A percentile compares a stretch with the other conserved stretches of the same genome.
Evolutionary conservation across 176 grass and related monocot species (phyloP).

Genomic region (Miscanthus lutarioriparius): DNA sequence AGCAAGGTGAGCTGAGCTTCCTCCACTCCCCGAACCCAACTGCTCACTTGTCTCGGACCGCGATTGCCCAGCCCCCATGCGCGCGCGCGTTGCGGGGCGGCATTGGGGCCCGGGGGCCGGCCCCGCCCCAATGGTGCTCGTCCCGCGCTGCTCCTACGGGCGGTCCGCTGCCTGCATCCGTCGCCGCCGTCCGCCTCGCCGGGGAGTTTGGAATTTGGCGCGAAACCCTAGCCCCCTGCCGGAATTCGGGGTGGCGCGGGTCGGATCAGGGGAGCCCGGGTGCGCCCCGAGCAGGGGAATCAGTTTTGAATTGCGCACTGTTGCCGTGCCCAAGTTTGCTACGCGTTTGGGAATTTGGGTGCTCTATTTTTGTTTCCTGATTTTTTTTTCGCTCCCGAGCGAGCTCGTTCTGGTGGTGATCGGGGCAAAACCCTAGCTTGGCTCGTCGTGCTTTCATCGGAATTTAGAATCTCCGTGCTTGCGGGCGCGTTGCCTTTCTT

Average conservation of each 20-base stretch:
- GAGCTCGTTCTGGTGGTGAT: neutral
- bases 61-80: neutral
- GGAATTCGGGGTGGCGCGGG: neutral
- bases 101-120: neutral
- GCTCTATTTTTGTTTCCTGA: neutral
- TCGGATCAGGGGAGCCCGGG: neutral
- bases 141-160: neutral
- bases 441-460: neutral
- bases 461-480: neutral
- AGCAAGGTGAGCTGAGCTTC: conserved; percentile 2
- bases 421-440: neutral
- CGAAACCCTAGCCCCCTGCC: conserved; percentile 1
- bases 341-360: neutral
- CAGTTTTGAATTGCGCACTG: conserved; percentile 19
- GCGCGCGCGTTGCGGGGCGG: neutral
- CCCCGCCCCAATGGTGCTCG: neutral
- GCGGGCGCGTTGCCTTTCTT: neutral
- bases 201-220: conserved; percentile 4
- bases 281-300: neutral
- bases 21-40: neutral
- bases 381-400: neutral
- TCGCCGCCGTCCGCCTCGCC: too few relatives aligned
- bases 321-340: neutral
- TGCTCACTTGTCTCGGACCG: neutral
- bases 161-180: neutral